phyloP scores from a whole-genome alignment of 2,329 filamentous ascomycete genomes.

The Cytospora paraplurivora region DNA sequence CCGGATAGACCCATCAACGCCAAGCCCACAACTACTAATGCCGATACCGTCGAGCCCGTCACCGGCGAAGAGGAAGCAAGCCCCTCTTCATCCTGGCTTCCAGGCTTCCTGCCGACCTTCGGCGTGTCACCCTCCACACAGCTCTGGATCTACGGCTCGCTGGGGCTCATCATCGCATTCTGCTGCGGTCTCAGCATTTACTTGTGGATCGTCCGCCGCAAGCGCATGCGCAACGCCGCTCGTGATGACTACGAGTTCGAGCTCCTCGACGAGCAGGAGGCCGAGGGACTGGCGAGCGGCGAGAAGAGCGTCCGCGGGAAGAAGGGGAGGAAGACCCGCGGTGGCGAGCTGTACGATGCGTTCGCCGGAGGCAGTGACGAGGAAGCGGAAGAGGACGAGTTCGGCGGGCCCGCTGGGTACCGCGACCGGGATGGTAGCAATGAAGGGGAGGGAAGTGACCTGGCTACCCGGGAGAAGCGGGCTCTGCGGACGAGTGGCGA shows the following conservation, averaged over 20 bases:
- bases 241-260: conserved; percentile 93
- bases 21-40: conserved; percentile 39
- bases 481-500: conserved; percentile 33
- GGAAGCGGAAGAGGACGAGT: conserved; percentile 64
- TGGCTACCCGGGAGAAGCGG: conserved; percentile 38
- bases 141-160: conserved; percentile 88
- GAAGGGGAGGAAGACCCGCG: conserved; percentile 59
- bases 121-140: conserved; percentile 85
- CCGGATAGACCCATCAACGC: conserved; percentile 63
- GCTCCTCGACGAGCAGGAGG: conserved; percentile 81
- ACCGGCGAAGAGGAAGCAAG: conserved; percentile 32
- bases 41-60: conserved; percentile 36
- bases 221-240: conserved; percentile 71
- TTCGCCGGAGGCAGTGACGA: conserved; percentile 87
- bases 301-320: conserved; percentile 48
- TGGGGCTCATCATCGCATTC: conserved; percentile 84
- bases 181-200: conserved; percentile 79
- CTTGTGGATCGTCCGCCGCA: conserved; percentile 77
- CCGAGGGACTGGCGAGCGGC: conserved; percentile 52
- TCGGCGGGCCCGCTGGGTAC: conserved; percentile 43
- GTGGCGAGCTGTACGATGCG: conserved; percentile 93
- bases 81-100: conserved; percentile 64
- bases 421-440: conserved; percentile 33
- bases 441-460: conserved; percentile 30
- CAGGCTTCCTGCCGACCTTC: conserved; percentile 87